Percentiles rank a stretch among this genome's conserved stretches.
phyloP scores from a whole-genome alignment of 2,329 filamentous ascomycete genomes.

The Paramyrothecium sp. region DNA sequence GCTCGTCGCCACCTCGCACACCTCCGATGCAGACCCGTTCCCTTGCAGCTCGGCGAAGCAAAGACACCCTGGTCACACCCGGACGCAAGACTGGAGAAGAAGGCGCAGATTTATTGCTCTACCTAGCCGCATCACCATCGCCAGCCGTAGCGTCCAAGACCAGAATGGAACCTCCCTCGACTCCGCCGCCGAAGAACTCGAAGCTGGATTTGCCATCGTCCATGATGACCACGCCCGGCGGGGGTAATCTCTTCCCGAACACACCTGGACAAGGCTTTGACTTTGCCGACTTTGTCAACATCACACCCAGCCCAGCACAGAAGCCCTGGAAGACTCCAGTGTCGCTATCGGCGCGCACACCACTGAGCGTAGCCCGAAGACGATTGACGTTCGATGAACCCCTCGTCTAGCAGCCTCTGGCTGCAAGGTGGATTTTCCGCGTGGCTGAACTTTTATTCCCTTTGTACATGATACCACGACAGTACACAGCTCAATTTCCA shows the following conservation, averaged over 20 bases:
- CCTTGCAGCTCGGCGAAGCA: conserved; percentile 45
- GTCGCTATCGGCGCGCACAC: conserved; percentile 52
- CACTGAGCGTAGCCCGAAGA: conserved; percentile 67
- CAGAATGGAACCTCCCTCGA: conserved; percentile 68
- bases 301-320: conserved; percentile 93
- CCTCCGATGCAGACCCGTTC: conserved; percentile 65
- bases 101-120: conserved; percentile 77
- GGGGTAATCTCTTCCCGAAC: conserved; percentile 65
- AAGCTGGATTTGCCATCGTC: conserved; percentile 73
- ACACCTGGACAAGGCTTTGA: conserved; percentile 86
- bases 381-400: conserved; percentile 80
- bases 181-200: conserved; percentile 68
- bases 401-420: conserved; percentile 10
- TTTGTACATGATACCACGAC: conserved; percentile 36
- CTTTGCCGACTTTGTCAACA: conserved; percentile 96
- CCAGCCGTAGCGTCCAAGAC: conserved; percentile 60
- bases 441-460: conserved; percentile 12
- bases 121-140: conserved; percentile 87
- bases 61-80: conserved; percentile 40
- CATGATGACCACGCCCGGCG: conserved; percentile 85
- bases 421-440: conserved; percentile 8
- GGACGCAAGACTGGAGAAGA: conserved; percentile 69
- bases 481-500: conserved; percentile 22
- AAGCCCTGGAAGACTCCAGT: conserved; percentile 82
- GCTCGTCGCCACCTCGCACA: conserved; percentile 82